A percentile compares a stretch with the other conserved stretches of the same genome.
phyloP scores from a whole-genome alignment of 2,329 filamentous ascomycete species.

The Colletotrichum abscissum region DNA sequence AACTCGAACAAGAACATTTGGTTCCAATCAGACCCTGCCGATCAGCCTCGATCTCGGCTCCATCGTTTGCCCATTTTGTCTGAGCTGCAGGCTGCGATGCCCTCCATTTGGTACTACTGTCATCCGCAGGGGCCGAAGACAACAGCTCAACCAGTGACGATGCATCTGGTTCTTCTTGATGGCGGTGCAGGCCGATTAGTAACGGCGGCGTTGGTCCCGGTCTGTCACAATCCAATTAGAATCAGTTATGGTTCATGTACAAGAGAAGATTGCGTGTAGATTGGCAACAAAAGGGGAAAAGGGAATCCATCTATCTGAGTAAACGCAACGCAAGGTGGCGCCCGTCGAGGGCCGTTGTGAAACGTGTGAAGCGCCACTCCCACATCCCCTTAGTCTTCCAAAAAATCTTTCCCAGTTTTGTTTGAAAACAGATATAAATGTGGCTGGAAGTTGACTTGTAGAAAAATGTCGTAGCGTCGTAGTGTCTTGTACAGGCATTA shows the following conservation, averaged over 20 bases:
- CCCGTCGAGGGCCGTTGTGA: background rate
- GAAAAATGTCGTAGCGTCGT: conserved; percentile 6
- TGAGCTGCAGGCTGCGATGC: conserved; percentile 11
- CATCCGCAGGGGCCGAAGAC: conserved; percentile 9
- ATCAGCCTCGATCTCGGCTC: conserved; percentile 11
- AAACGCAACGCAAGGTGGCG: conserved; percentile 25
- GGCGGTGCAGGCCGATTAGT: conserved; percentile 33
- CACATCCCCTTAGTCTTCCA: conserved; percentile 4
- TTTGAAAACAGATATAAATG: background rate
- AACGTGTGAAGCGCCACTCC: conserved; percentile 10
- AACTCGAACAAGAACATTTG: background rate
- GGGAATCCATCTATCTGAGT: conserved; percentile 33
- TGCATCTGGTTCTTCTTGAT: background rate
- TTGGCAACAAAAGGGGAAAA: conserved; percentile 17
- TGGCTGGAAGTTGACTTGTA: background rate
- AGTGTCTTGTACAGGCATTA: background rate
- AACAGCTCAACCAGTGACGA: background rate
- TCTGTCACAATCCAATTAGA: conserved; percentile 53
- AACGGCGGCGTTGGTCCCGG: conserved; percentile 45
- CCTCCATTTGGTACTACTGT: background rate
- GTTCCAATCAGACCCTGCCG: conserved; percentile 24
- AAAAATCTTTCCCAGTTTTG: background rate
- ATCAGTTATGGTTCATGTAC: conserved; percentile 53
- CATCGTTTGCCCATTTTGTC: conserved; percentile 12
- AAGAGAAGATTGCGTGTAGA: conserved; percentile 37